Percentiles rank a stretch among this genome's conserved stretches.
phyloP scores from a whole-genome alignment of 306 rosid species.

The Vigna nakashimae region DNA sequence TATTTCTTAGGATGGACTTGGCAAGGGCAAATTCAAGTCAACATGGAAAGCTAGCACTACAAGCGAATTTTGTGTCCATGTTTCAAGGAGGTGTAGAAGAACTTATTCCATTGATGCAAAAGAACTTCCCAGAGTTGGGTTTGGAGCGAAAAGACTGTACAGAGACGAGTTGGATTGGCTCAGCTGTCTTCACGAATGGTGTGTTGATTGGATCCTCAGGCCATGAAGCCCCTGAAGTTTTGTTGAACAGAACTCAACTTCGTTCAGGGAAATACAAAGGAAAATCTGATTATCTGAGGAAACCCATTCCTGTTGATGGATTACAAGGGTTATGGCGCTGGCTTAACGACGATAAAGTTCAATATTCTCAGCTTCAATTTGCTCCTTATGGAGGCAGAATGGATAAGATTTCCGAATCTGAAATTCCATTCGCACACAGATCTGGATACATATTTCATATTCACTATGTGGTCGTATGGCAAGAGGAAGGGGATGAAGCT shows the following conservation, averaged over 20 bases:
- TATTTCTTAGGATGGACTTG: background rate
- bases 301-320: constrained; percentile 28
- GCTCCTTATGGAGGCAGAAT: background rate
- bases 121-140: constrained; percentile 53
- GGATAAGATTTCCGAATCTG: background rate
- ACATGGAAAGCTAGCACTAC: background rate
- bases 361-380: background rate
- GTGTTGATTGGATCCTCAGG: background rate
- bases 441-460: background rate
- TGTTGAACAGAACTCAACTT: constrained; percentile 26
- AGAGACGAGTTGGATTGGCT: background rate
- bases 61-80: background rate
- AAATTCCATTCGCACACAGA: constrained; percentile 3
- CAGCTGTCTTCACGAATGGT: background rate
- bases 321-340: constrained; percentile 42
- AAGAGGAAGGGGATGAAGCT: background rate
- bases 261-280: constrained; percentile 17
- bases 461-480: background rate
- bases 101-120: constrained; percentile 46
- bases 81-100: constrained; percentile 51
- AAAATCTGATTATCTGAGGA: constrained; percentile 47
- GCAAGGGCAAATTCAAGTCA: background rate
- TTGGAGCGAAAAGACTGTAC: background rate
- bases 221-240: constrained; percentile 27
- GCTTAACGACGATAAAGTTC: constrained; percentile 7